Evolutionary conservation across 2,329 filamentous ascomycete species (phyloP), one percentile per base, ranked within the genome.

Genomic region (Ceratocystis cacaofunesta): DNA sequence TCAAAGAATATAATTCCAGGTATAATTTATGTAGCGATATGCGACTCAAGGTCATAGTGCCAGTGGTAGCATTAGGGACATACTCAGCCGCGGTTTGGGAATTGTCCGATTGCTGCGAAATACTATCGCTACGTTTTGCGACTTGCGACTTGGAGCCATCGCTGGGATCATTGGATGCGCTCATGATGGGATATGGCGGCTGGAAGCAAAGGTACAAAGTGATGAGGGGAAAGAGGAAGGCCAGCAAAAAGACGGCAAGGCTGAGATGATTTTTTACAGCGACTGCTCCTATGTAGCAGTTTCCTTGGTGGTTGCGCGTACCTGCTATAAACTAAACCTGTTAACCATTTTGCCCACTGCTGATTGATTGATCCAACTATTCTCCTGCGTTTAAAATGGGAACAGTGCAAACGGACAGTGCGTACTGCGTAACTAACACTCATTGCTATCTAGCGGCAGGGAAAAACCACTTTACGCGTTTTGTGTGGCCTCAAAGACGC

Each of bases 11-110:
- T 41, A 41, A 15, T 41, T 41, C 10, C 2, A 28, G 4, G 25
- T 22, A 8, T 30, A n/a, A 12, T 32, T 6, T 25, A 43, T 4
- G 3, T 4, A 30, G 48, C 44, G 44, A 8, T 2, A 6, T 28
- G 17, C 41, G 12, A n/a, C 22, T 17, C 10, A 17, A 57, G 28
- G 6, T 10, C 8, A 25, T 3, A n/a, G 28, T 17, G 32, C 8
- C 5, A 8, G 55, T 8, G 28, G 5, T 30, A 28, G 55, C 15
- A 8, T 19, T 32, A 6, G 28, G 17, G 28, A 68, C 76, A 67
- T 78, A 88, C 83, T 90, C 86, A 68, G 84, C 85, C 41, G 87
- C 87, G 17, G 87, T 90, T 70, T 90, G 87, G 1, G 87, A 90
- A 65, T 81, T 77, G 61, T 85, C 79, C 0, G 84, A 83, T 41